These are phyloP conservation scores for Candida sithepensis DNA, from an alignment of 805 yeast species.

Conservation along the genomic window DNA sequence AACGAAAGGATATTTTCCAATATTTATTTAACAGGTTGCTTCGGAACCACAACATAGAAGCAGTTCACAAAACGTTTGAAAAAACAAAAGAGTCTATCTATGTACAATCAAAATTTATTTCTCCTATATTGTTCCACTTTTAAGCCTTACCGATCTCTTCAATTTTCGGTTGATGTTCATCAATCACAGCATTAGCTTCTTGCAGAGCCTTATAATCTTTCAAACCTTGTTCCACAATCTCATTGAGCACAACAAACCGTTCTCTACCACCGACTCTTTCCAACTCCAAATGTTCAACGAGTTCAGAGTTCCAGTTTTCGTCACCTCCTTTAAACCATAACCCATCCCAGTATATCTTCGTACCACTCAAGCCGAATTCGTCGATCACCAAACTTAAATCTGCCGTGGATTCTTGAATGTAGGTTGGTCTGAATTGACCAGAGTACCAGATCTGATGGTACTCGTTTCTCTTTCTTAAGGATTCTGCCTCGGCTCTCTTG, in stretches of 20 bases:
- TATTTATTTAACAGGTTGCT: too few relatives aligned
- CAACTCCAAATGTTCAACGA: slow-evolving; percentile 59
- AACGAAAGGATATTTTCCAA: too few relatives aligned
- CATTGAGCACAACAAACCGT: slow-evolving; percentile 62
- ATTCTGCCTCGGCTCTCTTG: slow-evolving; percentile 56
- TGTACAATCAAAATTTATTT: neutral
- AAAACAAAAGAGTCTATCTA: neutral
- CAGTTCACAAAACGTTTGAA: too few relatives aligned
- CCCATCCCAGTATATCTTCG: slow-evolving; percentile 76
- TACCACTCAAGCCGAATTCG: slow-evolving; percentile 42
- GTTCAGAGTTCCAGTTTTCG: slow-evolving; percentile 59
- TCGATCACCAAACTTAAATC: slow-evolving; percentile 73
- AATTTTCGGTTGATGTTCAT: slow-evolving; percentile 2
- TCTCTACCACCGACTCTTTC: slow-evolving; percentile 59
- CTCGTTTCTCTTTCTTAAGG: slow-evolving; percentile 65
- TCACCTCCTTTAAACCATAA: slow-evolving; percentile 84
- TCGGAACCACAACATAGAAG: too few relatives aligned
- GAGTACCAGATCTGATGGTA: slow-evolving; percentile 83
- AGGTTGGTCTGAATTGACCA: slow-evolving; percentile 86
- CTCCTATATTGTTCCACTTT: neutral
- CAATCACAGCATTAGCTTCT: neutral
- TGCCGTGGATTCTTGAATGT: slow-evolving; percentile 87
- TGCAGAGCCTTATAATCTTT: slow-evolving; percentile 13
- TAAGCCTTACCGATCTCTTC: neutral
- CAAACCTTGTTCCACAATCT: slow-evolving; percentile 39